phyloP scores from a whole-genome alignment of 768 basidiomycete species.

The Mycena belliarum region DNA sequence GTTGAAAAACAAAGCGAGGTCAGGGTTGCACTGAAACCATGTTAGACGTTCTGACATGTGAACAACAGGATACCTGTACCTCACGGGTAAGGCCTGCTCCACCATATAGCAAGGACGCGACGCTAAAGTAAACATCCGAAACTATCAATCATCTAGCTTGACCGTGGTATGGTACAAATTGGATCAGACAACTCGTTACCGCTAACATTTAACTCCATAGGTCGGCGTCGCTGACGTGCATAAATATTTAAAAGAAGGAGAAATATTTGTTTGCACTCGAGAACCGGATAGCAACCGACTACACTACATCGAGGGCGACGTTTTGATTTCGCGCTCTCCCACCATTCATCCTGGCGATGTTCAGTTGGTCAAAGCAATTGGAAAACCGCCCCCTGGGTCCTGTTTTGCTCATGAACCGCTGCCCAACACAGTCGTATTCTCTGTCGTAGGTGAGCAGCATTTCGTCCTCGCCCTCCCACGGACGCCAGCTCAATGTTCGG shows the following conservation, averaged over 20 bases:
- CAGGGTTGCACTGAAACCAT: background rate
- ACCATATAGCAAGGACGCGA: too few relatives aligned
- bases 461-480: background rate
- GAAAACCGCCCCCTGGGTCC: slow-evolving; percentile 53
- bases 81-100: too few relatives aligned
- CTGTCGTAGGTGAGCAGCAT: slow-evolving; percentile 44
- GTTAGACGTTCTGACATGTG: too few relatives aligned
- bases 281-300: slow-evolving; percentile 34
- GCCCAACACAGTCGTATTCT: slow-evolving; percentile 68
- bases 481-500: background rate
- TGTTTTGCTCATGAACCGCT: slow-evolving; percentile 53
- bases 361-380: slow-evolving; percentile 61
- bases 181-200: too few relatives aligned
- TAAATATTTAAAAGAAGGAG: slow-evolving; percentile 46
- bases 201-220: too few relatives aligned
- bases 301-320: slow-evolving; percentile 53
- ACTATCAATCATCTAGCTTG: too few relatives aligned
- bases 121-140: too few relatives aligned
- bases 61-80: too few relatives aligned
- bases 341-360: slow-evolving; percentile 72
- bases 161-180: too few relatives aligned
- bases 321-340: slow-evolving; percentile 64
- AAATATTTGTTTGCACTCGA: slow-evolving; percentile 65
- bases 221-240: slow-evolving; percentile 74
- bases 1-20: slow-evolving; percentile 48